Conservation (phyloP, 1,139 yeast genomes). For the Nematodospora anomalae region DNA sequence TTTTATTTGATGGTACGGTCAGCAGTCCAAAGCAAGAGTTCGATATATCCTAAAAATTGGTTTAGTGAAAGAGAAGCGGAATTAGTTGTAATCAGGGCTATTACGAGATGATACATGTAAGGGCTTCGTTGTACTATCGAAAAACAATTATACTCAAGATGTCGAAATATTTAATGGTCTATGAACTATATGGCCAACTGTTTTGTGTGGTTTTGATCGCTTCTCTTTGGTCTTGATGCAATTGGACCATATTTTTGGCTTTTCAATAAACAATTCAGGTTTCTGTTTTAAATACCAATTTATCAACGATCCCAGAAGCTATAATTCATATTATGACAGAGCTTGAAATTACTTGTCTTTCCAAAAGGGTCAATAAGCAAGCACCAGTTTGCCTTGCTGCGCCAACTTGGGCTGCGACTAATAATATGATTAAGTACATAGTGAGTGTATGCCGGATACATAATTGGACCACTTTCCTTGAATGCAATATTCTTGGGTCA, state of each 20-base stretch:
- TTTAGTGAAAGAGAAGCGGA: conserved; percentile 61
- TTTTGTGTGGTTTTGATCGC: conserved; percentile 51
- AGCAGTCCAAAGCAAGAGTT: conserved; percentile 53
- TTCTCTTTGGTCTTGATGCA: conserved; percentile 45
- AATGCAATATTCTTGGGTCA: conserved; percentile 49
- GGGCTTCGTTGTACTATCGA: no score
- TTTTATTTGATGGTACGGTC: conserved; percentile 62
- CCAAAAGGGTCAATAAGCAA: conserved; percentile 41
- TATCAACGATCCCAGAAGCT: conserved; percentile 51
- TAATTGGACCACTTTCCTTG: conserved; percentile 58
- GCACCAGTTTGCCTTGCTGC: conserved; percentile 31
- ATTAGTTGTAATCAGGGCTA: conserved; percentile 60
- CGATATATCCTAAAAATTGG: conserved; percentile 60
- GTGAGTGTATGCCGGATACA: conserved; percentile 49
- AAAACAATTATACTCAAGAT: no score
- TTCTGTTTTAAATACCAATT: conserved; percentile 57
- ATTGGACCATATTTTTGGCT: conserved; percentile 20
- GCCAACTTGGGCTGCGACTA: conserved; percentile 41
- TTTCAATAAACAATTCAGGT: conserved; percentile 51
- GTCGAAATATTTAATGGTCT: conserved; percentile 46
- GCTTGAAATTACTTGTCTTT: conserved; percentile 37
- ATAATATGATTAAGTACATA: conserved; percentile 43
- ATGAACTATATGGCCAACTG: conserved; percentile 61
- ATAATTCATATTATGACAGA: conserved; percentile 24
- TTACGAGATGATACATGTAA: conserved; percentile 69